phyloP scores from a whole-genome alignment of 1,284 basidiomycete genomes.

The Fistulina hepatica region DNA sequence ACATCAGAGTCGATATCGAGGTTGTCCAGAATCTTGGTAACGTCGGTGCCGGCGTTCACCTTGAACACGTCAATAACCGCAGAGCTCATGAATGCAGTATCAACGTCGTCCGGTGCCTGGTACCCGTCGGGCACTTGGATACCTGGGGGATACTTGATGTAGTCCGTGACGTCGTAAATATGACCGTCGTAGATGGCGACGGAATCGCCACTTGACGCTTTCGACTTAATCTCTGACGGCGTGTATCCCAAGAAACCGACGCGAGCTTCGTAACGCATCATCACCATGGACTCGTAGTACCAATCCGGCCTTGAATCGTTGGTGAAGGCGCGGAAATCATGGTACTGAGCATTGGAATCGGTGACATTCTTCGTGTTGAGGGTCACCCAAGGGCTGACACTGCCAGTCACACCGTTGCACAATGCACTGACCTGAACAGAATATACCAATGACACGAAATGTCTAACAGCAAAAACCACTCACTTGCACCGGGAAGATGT shows the following conservation, averaged over 20 bases:
- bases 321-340: conserved; percentile 86
- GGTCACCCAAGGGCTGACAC: conserved; percentile 77
- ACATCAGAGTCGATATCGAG: conserved; percentile 58
- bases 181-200: conserved; percentile 77
- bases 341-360: conserved; percentile 77
- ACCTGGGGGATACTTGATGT: conserved; percentile 53
- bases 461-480: conserved; percentile 13
- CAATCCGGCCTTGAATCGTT: conserved; percentile 92
- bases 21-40: conserved; percentile 69
- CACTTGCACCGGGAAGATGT: conserved; percentile 91
- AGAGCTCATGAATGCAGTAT: conserved; percentile 73
- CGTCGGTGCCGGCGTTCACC: conserved; percentile 71
- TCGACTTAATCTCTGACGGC: conserved; percentile 62
- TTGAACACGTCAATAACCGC: conserved; percentile 76
- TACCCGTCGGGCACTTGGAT: conserved; percentile 51
- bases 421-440: conserved; percentile 71
- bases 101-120: conserved; percentile 42
- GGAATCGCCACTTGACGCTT: conserved; percentile 54
- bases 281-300: conserved; percentile 91
- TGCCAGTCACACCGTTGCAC: conserved; percentile 79
- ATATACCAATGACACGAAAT: conserved; percentile 8
- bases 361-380: conserved; percentile 75
- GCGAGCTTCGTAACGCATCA: conserved; percentile 82
- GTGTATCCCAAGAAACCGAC: conserved; percentile 88
- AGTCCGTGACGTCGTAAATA: conserved; percentile 84